phyloP scores from a whole-genome alignment of 768 basidiomycete genomes.

The Suillus brevipes region DNA sequence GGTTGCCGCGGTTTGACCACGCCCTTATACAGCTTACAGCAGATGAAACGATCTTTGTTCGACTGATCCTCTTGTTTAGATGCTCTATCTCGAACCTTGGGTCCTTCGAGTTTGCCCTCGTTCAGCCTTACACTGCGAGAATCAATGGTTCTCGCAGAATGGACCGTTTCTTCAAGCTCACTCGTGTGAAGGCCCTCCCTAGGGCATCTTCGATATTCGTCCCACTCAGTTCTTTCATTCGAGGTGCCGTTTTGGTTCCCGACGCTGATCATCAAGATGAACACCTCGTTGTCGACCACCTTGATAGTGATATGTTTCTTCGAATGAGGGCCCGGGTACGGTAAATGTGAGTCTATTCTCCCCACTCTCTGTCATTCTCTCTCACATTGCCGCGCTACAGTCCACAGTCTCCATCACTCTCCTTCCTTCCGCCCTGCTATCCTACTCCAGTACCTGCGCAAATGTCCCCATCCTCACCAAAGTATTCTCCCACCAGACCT shows the following conservation, averaged over 20 bases:
- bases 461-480: no score
- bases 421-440: no score
- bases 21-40: conserved; percentile 4
- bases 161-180: conserved; percentile 3
- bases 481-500: no score
- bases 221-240: conserved; percentile 29
- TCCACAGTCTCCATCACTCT: neutral
- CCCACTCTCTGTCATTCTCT: neutral
- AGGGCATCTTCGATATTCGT: conserved; percentile 23
- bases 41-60: neutral
- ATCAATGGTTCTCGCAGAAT: neutral
- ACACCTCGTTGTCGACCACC: conserved; percentile 27
- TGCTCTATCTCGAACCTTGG: neutral
- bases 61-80: conserved; percentile 2
- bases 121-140: conserved; percentile 5
- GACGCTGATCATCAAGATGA: conserved; percentile 22
- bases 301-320: conserved; percentile 33
- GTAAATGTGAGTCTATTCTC: neutral
- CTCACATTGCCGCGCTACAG: neutral
- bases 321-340: neutral
- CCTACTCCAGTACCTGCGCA: no score
- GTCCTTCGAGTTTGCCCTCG: conserved; percentile 6
- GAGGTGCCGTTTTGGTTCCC: conserved; percentile 27
- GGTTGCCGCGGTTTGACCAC: conserved; percentile 25
- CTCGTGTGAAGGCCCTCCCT: conserved; percentile 4